Percentiles rank a stretch among this genome's conserved stretches.
phyloP scores from a whole-genome alignment of 176 grass and related monocot genomes.

The Tuctoria greenei region DNA sequence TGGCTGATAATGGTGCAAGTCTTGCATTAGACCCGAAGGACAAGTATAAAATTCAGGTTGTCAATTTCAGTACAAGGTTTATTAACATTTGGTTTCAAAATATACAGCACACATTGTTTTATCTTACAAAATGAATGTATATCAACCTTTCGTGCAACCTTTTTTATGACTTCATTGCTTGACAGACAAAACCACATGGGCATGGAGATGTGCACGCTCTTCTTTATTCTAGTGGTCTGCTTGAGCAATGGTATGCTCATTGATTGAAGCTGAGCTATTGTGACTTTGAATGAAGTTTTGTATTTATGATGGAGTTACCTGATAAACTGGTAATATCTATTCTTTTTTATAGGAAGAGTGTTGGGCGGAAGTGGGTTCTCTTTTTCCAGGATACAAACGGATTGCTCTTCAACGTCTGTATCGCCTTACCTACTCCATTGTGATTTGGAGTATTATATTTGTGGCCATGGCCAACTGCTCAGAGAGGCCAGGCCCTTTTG shows the following conservation, averaged over 20 bases:
- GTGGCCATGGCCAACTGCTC: constrained; percentile 14
- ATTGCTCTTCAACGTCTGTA: constrained; percentile 89
- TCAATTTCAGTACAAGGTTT: constrained; percentile 15
- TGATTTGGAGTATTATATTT: constrained; percentile 26
- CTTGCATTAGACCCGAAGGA: constrained; percentile 89
- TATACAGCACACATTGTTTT: not conserved
- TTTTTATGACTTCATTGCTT: constrained; percentile 15
- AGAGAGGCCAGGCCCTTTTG: not conserved
- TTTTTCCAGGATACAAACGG: constrained; percentile 99
- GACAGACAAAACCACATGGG: constrained; percentile 96
- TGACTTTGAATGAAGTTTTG: constrained; percentile 19
- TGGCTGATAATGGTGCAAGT: constrained; percentile 85
- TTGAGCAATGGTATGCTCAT: constrained; percentile 69
- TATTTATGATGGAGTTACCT: constrained; percentile 11
- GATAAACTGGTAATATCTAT: constrained; percentile 17
- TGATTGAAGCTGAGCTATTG: not conserved
- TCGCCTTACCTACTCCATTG: constrained; percentile 7
- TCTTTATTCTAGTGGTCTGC: constrained; percentile 90
- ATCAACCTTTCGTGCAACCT: constrained; percentile 10
- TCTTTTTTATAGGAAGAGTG: constrained; percentile 61
- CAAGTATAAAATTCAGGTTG: constrained; percentile 97
- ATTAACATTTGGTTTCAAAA: not conserved
- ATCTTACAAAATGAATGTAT: not conserved
- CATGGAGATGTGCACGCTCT: constrained; percentile 96
- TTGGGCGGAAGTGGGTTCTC: constrained; percentile 75